These are phyloP conservation scores for Posidonia australis DNA, from an alignment of 106 monocot species.

Conservation along the genomic window DNA sequence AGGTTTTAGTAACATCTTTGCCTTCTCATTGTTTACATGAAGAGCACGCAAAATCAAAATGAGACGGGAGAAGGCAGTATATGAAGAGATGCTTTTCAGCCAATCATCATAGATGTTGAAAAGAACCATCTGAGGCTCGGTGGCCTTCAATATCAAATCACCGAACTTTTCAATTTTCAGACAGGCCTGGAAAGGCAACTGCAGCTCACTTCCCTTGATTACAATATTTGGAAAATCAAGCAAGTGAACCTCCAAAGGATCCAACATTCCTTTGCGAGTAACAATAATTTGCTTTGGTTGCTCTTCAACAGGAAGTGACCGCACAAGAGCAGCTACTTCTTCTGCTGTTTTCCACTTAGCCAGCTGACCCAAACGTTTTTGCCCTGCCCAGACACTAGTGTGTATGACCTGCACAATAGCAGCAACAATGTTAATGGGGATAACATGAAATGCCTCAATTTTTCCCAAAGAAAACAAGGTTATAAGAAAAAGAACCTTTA, in stretches of 20 bases:
- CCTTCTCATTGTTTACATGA: slow-evolving; percentile 99
- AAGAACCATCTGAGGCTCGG: slow-evolving; percentile 99
- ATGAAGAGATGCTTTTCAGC: slow-evolving; percentile 97
- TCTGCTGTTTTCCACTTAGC: slow-evolving; percentile 99
- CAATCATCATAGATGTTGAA: slow-evolving; percentile 99
- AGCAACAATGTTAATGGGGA: background rate
- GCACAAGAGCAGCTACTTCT: slow-evolving; percentile 93
- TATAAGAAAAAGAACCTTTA: slow-evolving; percentile 51
- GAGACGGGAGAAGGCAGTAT: slow-evolving; percentile 95
- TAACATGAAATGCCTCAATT: background rate
- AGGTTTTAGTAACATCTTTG: slow-evolving; percentile 97
- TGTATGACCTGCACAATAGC: slow-evolving; percentile 69
- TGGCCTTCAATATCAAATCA: slow-evolving; percentile 96
- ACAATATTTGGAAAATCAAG: slow-evolving; percentile 99
- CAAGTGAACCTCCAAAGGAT: slow-evolving; percentile 96
- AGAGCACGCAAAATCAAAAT: slow-evolving; percentile 89
- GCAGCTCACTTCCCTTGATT: slow-evolving; percentile 97
- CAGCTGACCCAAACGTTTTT: slow-evolving; percentile 97
- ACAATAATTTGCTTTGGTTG: slow-evolving; percentile 99
- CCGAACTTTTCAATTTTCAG: slow-evolving; percentile 99
- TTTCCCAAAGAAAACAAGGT: background rate
- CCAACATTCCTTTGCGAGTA: slow-evolving; percentile 97
- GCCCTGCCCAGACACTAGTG: slow-evolving; percentile 99
- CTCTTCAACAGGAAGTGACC: slow-evolving; percentile 94
- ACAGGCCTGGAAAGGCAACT: slow-evolving; percentile 98